phyloP scores from a whole-genome alignment of 75 land plant genomes.

The Picea sitchensis region DNA sequence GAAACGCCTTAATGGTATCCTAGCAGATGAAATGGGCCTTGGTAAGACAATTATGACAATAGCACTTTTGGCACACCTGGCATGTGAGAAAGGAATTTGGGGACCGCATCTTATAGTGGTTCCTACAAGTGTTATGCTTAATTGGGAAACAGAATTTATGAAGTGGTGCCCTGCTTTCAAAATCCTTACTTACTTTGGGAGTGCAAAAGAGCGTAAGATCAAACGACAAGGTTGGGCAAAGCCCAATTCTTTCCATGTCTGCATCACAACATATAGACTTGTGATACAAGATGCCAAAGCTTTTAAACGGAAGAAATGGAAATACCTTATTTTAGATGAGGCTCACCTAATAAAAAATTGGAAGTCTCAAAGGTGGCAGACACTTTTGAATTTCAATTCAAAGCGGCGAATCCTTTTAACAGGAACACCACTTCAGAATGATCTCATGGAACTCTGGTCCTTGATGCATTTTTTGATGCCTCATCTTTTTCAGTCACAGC shows the following conservation, averaged over 20 bases:
- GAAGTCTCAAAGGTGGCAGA: conserved; percentile 99
- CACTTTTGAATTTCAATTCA: conserved; percentile 95
- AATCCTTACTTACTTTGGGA: conserved; percentile 95
- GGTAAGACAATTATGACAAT: conserved; percentile 99
- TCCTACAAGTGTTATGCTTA: conserved; percentile 99
- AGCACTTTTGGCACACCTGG: conserved; percentile 90
- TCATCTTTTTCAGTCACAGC: conserved; percentile 99
- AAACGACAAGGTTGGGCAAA: conserved; percentile 99
- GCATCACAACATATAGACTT: conserved; percentile 97
- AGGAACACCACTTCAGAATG: conserved; percentile 99
- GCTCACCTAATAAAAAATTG: conserved; percentile 99
- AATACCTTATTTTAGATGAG: conserved; percentile 95
- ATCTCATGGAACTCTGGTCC: conserved; percentile 99
- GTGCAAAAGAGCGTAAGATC: conserved; percentile 88
- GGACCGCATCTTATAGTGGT: conserved; percentile 99
- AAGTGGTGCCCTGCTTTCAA: conserved; percentile 99
- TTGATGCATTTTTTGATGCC: conserved; percentile 99
- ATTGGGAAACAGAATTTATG: conserved; percentile 99
- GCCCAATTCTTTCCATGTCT: conserved; percentile 92
- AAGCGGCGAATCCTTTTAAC: conserved; percentile 94
- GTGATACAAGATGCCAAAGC: conserved; percentile 99
- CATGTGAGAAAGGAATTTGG: conserved; percentile 99
- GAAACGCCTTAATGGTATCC: conserved; percentile 92
- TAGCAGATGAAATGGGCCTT: conserved; percentile 99
- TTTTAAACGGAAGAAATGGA: conserved; percentile 99